A percentile compares a stretch with the other conserved stretches of the same genome.
phyloP scores from a whole-genome alignment of 306 rosid species.

The Cicer chorassanicum region DNA sequence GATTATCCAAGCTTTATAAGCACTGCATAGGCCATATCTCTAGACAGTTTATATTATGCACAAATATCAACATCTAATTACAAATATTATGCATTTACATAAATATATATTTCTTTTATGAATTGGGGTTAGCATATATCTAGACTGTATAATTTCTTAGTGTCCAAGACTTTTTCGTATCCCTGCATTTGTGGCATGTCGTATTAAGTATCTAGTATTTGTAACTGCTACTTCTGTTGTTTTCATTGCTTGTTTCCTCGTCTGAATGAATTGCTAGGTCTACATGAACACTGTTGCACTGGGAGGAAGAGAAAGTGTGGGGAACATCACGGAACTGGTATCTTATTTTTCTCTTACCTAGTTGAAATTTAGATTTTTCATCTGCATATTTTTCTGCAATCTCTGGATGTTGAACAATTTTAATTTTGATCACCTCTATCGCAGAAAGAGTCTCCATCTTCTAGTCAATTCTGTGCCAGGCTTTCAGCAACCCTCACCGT shows the following conservation, averaged over 20 bases:
- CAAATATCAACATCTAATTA: no score
- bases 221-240: conserved; percentile 22
- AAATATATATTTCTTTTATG: no score
- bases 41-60: no score
- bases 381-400: conserved; percentile 29
- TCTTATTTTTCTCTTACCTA: conserved; percentile 60
- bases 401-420: conserved; percentile 32
- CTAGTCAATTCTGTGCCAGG: conserved; percentile 82
- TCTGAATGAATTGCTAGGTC: conserved; percentile 61
- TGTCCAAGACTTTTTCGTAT: no score
- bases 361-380: neutral
- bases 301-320: conserved; percentile 55
- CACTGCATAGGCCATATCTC: no score
- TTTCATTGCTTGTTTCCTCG: conserved; percentile 38
- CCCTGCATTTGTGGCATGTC: neutral
- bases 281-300: conserved; percentile 57
- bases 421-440: conserved; percentile 43
- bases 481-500: conserved; percentile 66
- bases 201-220: neutral
- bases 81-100: no score
- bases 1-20: no score
- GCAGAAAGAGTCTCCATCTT: conserved; percentile 71
- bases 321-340: conserved; percentile 79
- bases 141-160: no score
- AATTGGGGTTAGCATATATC: no score